Conservation (phyloP, 169 alveolate species). For the Plasmodium adleri region DNA sequence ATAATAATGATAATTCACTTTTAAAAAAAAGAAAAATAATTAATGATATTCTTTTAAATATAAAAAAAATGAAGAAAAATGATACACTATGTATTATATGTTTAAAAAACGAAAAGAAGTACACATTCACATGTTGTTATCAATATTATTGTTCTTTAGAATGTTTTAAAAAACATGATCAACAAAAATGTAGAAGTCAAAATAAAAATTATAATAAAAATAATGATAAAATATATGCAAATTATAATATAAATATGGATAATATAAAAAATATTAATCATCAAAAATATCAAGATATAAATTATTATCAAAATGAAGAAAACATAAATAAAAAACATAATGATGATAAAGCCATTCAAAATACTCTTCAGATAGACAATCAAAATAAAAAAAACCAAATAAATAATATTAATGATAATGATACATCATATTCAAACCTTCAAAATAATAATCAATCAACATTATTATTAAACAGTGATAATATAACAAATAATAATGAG, state of each 20-base stretch:
- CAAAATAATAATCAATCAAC: background rate
- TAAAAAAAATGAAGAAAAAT: slow-evolving; percentile 12
- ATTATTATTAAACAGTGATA: background rate
- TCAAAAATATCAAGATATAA: too few relatives aligned
- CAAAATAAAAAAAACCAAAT: background rate
- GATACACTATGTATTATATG: slow-evolving; percentile 13
- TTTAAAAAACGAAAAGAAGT: slow-evolving; percentile 10
- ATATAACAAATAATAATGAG: background rate
- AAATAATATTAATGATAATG: background rate
- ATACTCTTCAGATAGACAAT: too few relatives aligned
- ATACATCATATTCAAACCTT: background rate
- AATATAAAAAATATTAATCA: too few relatives aligned
- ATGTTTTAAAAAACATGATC: slow-evolving; percentile 30
- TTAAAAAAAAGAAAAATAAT: slow-evolving; percentile 8
- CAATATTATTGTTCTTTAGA: slow-evolving; percentile 25
- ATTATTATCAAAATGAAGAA: too few relatives aligned
- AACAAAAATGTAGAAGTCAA: slow-evolving; percentile 9
- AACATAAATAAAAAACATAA: too few relatives aligned
- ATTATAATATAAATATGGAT: background rate
- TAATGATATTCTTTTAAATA: slow-evolving; percentile 9
- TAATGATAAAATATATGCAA: background rate
- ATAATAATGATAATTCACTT: background rate
- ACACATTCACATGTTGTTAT: slow-evolving; percentile 36
- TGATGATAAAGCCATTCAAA: too few relatives aligned
- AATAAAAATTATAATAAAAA: background rate